A percentile compares a stretch with the other conserved stretches of the same genome.
Conservation (phyloP, 2,329 filamentous ascomycete species). For the Leptographium wingfieldii region DNA sequence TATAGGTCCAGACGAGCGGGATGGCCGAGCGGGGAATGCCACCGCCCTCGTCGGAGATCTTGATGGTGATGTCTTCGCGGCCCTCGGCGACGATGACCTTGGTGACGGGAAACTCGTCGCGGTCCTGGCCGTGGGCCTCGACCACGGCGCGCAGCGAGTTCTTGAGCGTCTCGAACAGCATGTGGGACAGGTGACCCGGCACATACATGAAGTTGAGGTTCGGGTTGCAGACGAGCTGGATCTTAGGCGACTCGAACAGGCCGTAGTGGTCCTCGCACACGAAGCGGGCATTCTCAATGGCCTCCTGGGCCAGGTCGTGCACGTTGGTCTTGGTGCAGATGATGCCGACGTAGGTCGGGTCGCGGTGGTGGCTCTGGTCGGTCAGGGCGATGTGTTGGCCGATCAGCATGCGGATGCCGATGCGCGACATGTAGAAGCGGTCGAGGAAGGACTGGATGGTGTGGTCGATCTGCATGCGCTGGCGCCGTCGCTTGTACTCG, state of each 20-base stretch:
- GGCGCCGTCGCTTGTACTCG: constrained; percentile 91
- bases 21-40: constrained; percentile 89
- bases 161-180: constrained; percentile 98
- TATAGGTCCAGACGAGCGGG: constrained; percentile 98
- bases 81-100: constrained; percentile 97
- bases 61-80: constrained; percentile 98
- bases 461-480: constrained; percentile 96
- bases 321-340: constrained; percentile 99
- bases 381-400: constrained; percentile 96
- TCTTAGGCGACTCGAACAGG: constrained; percentile 88
- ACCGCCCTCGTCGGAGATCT: constrained; percentile 91
- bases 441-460: constrained; percentile 97
- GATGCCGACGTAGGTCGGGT: constrained; percentile 92
- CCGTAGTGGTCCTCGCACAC: constrained; percentile 98
- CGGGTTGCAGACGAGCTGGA: constrained; percentile 90
- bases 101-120: constrained; percentile 89
- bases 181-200: constrained; percentile 94
- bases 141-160: constrained; percentile 96
- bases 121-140: constrained; percentile 87
- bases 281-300: constrained; percentile 97
- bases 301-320: constrained; percentile 84
- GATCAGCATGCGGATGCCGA: constrained; percentile 98
- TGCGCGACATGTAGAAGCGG: constrained; percentile 98
- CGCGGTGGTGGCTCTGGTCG: constrained; percentile 77
- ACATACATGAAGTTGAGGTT: constrained; percentile 99